Evolutionary conservation across 805 yeast species (phyloP), one percentile per base, ranked within the genome.

Genomic region (Pichia phayaonensis): DNA sequence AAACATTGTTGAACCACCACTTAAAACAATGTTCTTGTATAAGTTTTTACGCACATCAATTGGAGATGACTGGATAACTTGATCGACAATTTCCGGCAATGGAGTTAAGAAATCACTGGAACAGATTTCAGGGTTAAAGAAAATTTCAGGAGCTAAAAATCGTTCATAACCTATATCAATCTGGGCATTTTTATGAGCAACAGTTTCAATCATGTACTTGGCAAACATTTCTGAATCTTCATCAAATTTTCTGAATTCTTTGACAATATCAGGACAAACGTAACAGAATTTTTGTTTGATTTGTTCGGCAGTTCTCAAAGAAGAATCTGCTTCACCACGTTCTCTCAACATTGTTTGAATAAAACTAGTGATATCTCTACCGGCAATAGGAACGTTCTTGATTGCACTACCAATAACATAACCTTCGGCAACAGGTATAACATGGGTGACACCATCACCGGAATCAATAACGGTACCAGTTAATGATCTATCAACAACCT

Each of bases 391-490:
- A 52, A 94, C 89, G 68, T 94, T 92, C 65, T 94, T 94, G 67
- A 94, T 94, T 31, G 97, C 96, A 15, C 96, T 84, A 7, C 98
- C 99, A 66, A 94, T 94, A 34, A 94, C 99, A 65, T 94, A 94
- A 53, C 99, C 99, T 72, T 94, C 99, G 26, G 99, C 98, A 36
- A 94, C 99, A 16, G 99, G 98, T 56, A 94, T 94, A 44, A 94
- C 98, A 68, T 94, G 99, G 13, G 99, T 94, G 4, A 94, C 99
- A 76, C 99, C 99, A 65, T 92, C 99, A 72, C 99, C 99, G 2
- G 95, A 84, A 66, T 94, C 99, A 61, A 94, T 92, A 58, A 94
- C 99, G 0, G 98, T 94, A 69, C 99, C 99, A 8, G 99, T 94
- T 60, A 94, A 75, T 1, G 98, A 89, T 69, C 97, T 82, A 64